These are phyloP conservation scores for Quercus mongolica DNA, from an alignment of 306 rosid genomes.

Conservation along the genomic window DNA sequence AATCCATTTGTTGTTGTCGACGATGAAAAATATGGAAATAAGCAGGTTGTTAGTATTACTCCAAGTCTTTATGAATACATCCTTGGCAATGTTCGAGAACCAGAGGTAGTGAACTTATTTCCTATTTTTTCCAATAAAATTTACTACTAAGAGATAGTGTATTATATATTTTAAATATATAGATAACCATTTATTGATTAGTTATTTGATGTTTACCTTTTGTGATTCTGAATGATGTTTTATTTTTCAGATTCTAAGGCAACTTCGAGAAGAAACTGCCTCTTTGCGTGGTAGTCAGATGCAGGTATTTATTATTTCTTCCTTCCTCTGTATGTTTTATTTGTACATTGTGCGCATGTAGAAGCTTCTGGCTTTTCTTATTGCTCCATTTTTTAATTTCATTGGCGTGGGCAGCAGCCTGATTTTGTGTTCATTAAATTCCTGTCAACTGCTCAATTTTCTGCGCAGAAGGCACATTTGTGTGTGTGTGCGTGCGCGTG, in stretches of 20 bases:
- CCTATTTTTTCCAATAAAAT: neutral
- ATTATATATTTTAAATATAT: neutral
- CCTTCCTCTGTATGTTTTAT: neutral
- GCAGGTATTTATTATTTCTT: conserved; percentile 53
- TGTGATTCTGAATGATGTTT: conserved; percentile 21
- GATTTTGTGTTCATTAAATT: neutral
- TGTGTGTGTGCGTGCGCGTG: neutral
- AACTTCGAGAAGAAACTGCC: conserved; percentile 89
- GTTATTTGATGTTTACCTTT: conserved; percentile 3
- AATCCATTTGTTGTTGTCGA: conserved; percentile 52
- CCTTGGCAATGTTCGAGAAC: conserved; percentile 76
- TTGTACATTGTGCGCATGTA: neutral
- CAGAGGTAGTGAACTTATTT: conserved; percentile 58
- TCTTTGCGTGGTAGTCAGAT: conserved; percentile 80
- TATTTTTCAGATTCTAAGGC: conserved; percentile 66
- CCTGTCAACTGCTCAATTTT: neutral
- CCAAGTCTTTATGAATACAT: conserved; percentile 71
- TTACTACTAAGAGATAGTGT: neutral
- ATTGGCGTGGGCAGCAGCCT: neutral
- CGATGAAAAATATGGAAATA: conserved; percentile 63
- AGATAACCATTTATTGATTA: neutral
- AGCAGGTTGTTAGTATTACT: conserved; percentile 69
- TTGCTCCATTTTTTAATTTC: neutral
- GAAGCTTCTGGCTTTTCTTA: neutral
- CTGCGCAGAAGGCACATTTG: neutral